Evolutionary conservation across 495 filamentous ascomycete species (phyloP).

Genomic region (Umbilicaria muhlenbergii): DNA sequence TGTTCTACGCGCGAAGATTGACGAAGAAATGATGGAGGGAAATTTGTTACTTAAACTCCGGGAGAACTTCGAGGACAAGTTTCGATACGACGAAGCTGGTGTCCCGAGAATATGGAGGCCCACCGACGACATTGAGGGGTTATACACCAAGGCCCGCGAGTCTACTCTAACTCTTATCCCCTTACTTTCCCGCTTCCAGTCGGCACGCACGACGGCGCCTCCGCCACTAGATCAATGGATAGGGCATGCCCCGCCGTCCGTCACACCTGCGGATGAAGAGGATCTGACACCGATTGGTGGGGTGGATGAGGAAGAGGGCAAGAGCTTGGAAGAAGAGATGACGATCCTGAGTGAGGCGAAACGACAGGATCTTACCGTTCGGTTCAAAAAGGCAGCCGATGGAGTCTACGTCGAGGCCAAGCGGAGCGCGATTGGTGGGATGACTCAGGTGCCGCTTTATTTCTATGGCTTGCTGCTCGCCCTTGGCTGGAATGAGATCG

Average conservation of each 20-base stretch:
- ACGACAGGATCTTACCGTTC: constrained; percentile 71
- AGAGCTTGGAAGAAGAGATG: constrained; percentile 89
- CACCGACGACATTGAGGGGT: constrained; percentile 88
- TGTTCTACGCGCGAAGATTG: constrained; percentile 75
- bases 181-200: constrained; percentile 68
- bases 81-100: constrained; percentile 90
- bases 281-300: constrained; percentile 74
- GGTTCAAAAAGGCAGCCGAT: constrained; percentile 96
- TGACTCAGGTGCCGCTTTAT: constrained; percentile 86
- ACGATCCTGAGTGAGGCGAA: constrained; percentile 82
- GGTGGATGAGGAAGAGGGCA: constrained; percentile 82
- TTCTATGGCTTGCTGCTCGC: constrained; percentile 82
- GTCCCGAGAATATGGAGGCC: constrained; percentile 96
- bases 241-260: constrained; percentile 59
- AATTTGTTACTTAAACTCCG: constrained; percentile 89
- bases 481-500: constrained; percentile 92
- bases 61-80: constrained; percentile 98
- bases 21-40: constrained; percentile 95
- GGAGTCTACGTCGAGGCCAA: constrained; percentile 97
- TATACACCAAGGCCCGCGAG: constrained; percentile 82
- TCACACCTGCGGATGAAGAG: constrained; percentile 73
- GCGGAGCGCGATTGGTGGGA: constrained; percentile 85
- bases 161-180: constrained; percentile 83
- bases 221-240: constrained; percentile 74
- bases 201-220: constrained; percentile 49